Evolutionary conservation across 495 filamentous ascomycete species (phyloP).

Genomic region (Tuber microsphaerosporum): DNA sequence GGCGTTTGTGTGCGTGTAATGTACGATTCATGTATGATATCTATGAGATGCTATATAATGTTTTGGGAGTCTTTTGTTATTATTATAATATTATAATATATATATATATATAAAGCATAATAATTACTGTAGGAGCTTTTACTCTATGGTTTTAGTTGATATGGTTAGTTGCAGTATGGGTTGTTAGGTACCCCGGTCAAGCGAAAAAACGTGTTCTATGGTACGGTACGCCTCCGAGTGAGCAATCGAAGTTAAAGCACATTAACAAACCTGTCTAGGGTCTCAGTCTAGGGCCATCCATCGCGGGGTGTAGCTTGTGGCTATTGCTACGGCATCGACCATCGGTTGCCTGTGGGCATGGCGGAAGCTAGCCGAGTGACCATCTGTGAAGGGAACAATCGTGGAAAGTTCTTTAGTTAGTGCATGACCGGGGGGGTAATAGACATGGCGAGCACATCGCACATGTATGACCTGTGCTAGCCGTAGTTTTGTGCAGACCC

Average conservation of each 20-base stretch:
- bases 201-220: neutral
- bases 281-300: neutral
- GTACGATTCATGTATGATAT: neutral
- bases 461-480: too few relatives aligned
- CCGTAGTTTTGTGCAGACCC: too few relatives aligned
- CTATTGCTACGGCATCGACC: too few relatives aligned
- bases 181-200: neutral
- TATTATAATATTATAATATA: neutral
- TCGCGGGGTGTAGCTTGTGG: too few relatives aligned
- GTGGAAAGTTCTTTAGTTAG: too few relatives aligned
- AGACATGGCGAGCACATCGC: too few relatives aligned
- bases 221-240: neutral
- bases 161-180: neutral
- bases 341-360: too few relatives aligned
- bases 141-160: neutral
- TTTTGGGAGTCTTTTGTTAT: neutral
- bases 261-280: neutral
- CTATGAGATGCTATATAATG: neutral
- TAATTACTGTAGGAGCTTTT: neutral
- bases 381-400: too few relatives aligned
- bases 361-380: too few relatives aligned
- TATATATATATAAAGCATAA: neutral
- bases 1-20: neutral
- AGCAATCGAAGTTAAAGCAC: neutral
- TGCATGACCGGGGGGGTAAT: too few relatives aligned